A percentile compares a stretch with the other conserved stretches of the same genome.
Evolutionary conservation across 23 red algal species (phyloP).

Genomic region (Pyropia yezoensis): DNA sequence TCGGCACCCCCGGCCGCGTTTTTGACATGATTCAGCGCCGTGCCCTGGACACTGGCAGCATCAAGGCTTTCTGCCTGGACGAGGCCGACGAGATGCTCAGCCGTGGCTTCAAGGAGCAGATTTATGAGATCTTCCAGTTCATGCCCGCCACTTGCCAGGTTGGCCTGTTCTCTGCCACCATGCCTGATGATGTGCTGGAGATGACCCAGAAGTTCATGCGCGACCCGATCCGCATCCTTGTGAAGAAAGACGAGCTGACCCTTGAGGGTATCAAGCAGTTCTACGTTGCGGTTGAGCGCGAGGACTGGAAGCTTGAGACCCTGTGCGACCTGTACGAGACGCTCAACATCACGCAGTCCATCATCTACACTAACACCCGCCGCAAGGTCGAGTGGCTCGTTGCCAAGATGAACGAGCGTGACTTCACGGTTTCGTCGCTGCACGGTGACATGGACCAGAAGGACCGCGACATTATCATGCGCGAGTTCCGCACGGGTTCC

Average conservation of each 20-base stretch:
- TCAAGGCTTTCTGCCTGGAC: constrained; percentile 97
- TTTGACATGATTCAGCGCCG: constrained; percentile 92
- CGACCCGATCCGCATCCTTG: constrained; percentile 87
- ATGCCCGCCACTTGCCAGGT: constrained; percentile 95
- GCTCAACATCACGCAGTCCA: constrained; percentile 73
- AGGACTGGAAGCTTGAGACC: constrained; percentile 93
- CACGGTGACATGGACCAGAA: constrained; percentile 97
- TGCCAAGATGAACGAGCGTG: constrained; percentile 59
- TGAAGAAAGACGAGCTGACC: constrained; percentile 89
- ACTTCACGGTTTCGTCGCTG: constrained; percentile 85
- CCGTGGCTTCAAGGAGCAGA: constrained; percentile 99
- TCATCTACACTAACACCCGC: constrained; percentile 91
- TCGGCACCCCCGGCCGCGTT: constrained; percentile 96
- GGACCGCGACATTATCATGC: constrained; percentile 82
- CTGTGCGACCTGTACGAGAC: constrained; percentile 89
- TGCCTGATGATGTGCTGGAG: constrained; percentile 92
- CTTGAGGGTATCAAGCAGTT: constrained; percentile 93
- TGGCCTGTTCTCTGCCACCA: constrained; percentile 91
- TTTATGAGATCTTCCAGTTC: constrained; percentile 99
- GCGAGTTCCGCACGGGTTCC: constrained; percentile 87
- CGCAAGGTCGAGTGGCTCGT: constrained; percentile 90
- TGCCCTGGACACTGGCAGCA: constrained; percentile 78
- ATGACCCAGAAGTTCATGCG: constrained; percentile 98
- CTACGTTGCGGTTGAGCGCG: constrained; percentile 80
- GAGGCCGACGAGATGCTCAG: constrained; percentile 99